Conservation (phyloP, 768 basidiomycete species). For the Sarcomyxa edulis region DNA sequence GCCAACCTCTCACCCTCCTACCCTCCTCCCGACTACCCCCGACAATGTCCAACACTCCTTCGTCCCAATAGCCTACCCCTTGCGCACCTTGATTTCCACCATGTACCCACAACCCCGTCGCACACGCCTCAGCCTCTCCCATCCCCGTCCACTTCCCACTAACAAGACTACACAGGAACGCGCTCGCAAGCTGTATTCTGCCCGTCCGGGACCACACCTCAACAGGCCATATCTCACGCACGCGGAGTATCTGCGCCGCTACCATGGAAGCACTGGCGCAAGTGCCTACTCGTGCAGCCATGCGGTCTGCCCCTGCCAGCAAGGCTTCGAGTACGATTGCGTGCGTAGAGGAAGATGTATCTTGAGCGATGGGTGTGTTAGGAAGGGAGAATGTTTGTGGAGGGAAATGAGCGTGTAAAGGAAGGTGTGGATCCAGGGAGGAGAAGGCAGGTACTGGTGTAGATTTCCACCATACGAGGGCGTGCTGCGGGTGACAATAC, state of each 20-base stretch:
- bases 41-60: slow-evolving; percentile 70
- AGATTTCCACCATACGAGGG: slow-evolving; percentile 85
- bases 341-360: slow-evolving; percentile 78
- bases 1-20: slow-evolving; percentile 65
- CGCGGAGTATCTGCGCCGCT: slow-evolving; percentile 70
- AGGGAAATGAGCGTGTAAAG: slow-evolving; percentile 64
- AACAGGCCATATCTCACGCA: slow-evolving; percentile 72
- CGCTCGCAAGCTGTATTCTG: slow-evolving; percentile 70
- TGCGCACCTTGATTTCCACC: slow-evolving; percentile 23
- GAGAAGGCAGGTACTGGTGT: slow-evolving; percentile 69
- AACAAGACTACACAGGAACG: slow-evolving; percentile 67
- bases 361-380: slow-evolving; percentile 71
- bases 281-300: slow-evolving; percentile 73
- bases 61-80: slow-evolving; percentile 66
- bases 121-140: slow-evolving; percentile 72
- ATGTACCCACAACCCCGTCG: slow-evolving; percentile 78
- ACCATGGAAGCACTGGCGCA: slow-evolving; percentile 66
- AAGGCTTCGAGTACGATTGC: slow-evolving; percentile 70
- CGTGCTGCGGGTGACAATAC: slow-evolving; percentile 52
- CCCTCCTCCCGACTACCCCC: slow-evolving; percentile 75
- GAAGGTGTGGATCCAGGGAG: slow-evolving; percentile 64
- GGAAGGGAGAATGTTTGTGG: slow-evolving; percentile 64
- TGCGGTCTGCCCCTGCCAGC: slow-evolving; percentile 72
- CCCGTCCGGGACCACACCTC: slow-evolving; percentile 80
- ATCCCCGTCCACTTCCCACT: slow-evolving; percentile 69